Base-by-base conservation (phyloP, 306 rosid species). In the Pyrus pyrifolia region DNA sequence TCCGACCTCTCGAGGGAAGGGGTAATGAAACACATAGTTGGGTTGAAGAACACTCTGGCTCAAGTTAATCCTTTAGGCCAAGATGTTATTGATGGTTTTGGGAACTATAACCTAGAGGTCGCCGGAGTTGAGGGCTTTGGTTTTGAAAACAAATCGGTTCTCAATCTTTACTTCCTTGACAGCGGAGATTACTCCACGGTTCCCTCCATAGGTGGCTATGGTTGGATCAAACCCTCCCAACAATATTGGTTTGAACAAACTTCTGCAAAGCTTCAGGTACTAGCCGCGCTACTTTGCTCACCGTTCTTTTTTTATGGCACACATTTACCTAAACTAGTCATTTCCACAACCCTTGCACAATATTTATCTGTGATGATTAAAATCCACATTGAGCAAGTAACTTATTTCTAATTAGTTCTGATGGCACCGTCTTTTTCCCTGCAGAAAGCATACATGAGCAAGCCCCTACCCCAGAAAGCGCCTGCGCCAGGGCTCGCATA, bases 141-240 rank as follows among this genome's bases (percentile, higher is more conserved):
- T 71, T 91, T 92, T 79, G 92, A 81, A 67, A 89, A 95, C 66
- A 95, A 95, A 81, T 95, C 99, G 21, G 89, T 89, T 71, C 91
- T 95, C 75, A 95, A 95, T 78, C 89, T 95, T 2, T 95, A 92
- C 79, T 91, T 95, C 77, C 91, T 95, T 76, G 99, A 95, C 73
- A 95, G 97, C 84, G 99, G 99, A 71, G 97, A 92, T 82, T 86
- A 90, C 81, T 92, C 92, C 70, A 88, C 90, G 1, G 96, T 88
- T 80, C 83, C 92, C 17, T 33, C 74, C 7, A 90, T 95, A 55
- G 19, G 11, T 84, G 88, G 91, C 67, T 95, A 95, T 78, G 99
- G 88, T 69, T 95, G 99, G 99, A 90, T 95, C 84, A 95, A 90
- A 79, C 87, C 97, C 58, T 95, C 99, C 61, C 99, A 95, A 75